These are phyloP conservation scores for Chaetomium sp. DNA, from an alignment of 2,329 filamentous ascomycete species.

Conservation along the genomic window DNA sequence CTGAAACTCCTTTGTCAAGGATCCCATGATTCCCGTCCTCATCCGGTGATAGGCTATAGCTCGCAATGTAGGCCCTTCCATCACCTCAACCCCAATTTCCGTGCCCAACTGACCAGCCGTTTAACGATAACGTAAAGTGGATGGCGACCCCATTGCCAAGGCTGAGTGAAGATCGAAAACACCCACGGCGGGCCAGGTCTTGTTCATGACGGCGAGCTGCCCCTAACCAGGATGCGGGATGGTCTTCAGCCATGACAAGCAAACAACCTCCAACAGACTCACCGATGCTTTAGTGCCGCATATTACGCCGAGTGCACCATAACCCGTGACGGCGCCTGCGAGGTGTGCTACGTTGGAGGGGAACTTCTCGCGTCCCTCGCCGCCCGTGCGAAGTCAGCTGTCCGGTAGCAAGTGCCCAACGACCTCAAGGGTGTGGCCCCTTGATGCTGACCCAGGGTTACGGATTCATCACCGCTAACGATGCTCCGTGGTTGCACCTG, in stretches of 20 bases:
- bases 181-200: not conserved
- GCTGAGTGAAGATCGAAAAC: no score
- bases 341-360: not conserved
- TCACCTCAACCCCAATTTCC: not conserved
- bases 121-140: not conserved
- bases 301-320: not conserved
- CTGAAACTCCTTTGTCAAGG: not conserved
- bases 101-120: not conserved
- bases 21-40: no score
- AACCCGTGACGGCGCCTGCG: not conserved
- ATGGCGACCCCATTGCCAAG: not conserved
- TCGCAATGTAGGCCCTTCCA: not conserved
- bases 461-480: not conserved
- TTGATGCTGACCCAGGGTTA: not conserved
- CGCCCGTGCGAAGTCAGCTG: not conserved
- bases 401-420: not conserved
- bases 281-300: not conserved
- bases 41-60: conserved; percentile 2
- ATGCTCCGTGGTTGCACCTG: not conserved
- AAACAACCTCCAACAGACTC: not conserved
- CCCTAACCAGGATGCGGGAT: conserved; percentile 5
- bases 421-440: not conserved
- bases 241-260: not conserved
- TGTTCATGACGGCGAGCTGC: not conserved
- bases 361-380: not conserved